Conservation (phyloP, 768 basidiomycete genomes). For the Tylopilus balloui region DNA sequence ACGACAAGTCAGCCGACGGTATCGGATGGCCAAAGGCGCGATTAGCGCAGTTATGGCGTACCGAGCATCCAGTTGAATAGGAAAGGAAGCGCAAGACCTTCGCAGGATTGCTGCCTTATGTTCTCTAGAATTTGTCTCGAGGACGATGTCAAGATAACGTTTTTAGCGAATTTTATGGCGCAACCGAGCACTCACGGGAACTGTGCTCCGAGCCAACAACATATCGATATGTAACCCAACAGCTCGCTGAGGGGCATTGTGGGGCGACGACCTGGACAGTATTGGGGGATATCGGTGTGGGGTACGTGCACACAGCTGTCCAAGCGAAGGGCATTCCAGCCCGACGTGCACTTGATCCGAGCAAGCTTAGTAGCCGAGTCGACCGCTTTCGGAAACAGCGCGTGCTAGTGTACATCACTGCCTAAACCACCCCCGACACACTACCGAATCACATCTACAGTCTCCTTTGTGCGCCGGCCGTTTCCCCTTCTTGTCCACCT, state of each 20-base stretch:
- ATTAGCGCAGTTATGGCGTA: conserved; percentile 35
- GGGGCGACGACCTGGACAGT: not conserved
- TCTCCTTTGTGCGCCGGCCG: conserved; percentile 25
- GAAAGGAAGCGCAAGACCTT: conserved; percentile 90
- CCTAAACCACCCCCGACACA: conserved; percentile 38
- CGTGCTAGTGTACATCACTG: not conserved
- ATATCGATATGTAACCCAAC: conserved; percentile 68
- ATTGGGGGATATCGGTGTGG: conserved; percentile 6
- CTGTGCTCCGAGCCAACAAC: conserved; percentile 82
- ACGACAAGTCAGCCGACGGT: conserved; percentile 6
- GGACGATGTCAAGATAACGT: conserved; percentile 8
- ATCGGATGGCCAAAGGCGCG: not conserved
- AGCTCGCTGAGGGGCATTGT: conserved; percentile 48
- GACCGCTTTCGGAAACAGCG: not conserved
- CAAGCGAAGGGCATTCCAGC: not conserved
- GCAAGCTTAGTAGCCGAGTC: not conserved
- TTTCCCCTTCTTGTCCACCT: conserved; percentile 24
- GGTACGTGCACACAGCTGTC: conserved; percentile 18
- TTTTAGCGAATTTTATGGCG: not conserved
- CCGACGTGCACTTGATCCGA: not conserved
- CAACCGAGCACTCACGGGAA: conserved; percentile 62
- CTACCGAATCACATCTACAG: conserved; percentile 37
- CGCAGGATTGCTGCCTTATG: conserved; percentile 67
- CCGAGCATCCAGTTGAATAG: conserved; percentile 90
- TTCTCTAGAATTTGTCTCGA: conserved; percentile 83